Percentiles rank a stretch among this genome's conserved stretches.
Evolutionary conservation across 139 green algal species (phyloP).

Genomic region (Medakamo hakoo): DNA sequence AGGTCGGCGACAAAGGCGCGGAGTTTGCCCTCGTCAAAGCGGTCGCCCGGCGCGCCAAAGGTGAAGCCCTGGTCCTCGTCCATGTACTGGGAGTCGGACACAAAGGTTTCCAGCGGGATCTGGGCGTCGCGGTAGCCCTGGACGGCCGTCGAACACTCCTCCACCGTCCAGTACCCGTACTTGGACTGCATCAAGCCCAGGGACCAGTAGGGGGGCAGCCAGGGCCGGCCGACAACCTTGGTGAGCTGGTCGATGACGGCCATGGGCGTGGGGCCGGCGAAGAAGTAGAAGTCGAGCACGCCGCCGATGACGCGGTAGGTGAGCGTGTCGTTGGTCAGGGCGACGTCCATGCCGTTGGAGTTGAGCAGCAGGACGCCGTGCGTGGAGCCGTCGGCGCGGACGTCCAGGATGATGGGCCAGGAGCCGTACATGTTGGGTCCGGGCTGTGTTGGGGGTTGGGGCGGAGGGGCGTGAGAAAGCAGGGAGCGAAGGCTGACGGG

Average conservation of each 20-base stretch:
- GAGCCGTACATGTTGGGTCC: conserved; percentile 43
- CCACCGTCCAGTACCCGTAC: conserved; percentile 42
- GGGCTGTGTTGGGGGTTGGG: no score
- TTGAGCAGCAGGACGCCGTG: conserved; percentile 45
- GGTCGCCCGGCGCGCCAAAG: conserved; percentile 22
- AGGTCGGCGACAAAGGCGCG: conserved; percentile 28
- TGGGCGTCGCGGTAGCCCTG: conserved; percentile 24
- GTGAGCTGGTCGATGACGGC: conserved; percentile 61
- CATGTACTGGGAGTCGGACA: conserved; percentile 64
- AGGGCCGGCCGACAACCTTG: conserved; percentile 42
- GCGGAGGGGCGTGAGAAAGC: no score
- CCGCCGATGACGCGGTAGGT: conserved; percentile 41
- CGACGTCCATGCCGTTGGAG: conserved; percentile 59
- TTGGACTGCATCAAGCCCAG: conserved; percentile 66
- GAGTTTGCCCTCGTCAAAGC: conserved; percentile 3
- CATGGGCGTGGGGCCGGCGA: conserved; percentile 38
- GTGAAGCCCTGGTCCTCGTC: conserved; percentile 47
- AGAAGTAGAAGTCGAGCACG: conserved; percentile 42
- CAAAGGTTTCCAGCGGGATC: conserved; percentile 53
- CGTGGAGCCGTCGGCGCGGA: conserved; percentile 23
- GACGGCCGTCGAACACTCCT: conserved; percentile 37
- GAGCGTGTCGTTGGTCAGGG: conserved; percentile 12
- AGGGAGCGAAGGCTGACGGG: no score
- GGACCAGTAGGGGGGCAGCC: conserved; percentile 48
- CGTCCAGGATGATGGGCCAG: conserved; percentile 28